Base-by-base conservation (phyloP, 1,284 basidiomycete genomes). In the Wallemia ichthyophaga region DNA sequence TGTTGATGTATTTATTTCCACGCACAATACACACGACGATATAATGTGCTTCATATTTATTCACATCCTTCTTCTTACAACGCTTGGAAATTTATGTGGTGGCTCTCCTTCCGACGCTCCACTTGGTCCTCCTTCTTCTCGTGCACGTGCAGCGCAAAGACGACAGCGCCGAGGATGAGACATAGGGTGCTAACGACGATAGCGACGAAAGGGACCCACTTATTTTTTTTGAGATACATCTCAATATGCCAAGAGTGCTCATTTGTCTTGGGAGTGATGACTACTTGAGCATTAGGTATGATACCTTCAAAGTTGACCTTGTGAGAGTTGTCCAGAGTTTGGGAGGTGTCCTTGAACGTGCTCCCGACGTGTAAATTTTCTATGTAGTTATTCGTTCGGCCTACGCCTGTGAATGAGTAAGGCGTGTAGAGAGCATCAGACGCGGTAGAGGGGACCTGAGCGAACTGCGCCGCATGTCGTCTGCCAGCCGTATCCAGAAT, bases 301-400 rank as follows among this genome's bases (percentile, higher is more conserved):
- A 99, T 81, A 26, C 91, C 89, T 67, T 98, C 94, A 74, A 98
- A 81, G 64, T 83, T 81, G 67, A 92, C 85, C 63, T 74, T 83
- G 66, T 94, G 84, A 56, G 79, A 68, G 33, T 70, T 65, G 24
- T 66, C 56, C n/a, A n/a, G n/a, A n/a, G 1, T 65, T 62, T 2
- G 74, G 71, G 63, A 31, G 7, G 28, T 31, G n/a, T 48, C n/a
- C 65, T 27, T 21, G 37, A n/a, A 56, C 9, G 25, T 23, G 25
- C 5, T 3, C 28, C 61, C 68, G 56, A 67, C 65, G 56, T 64
- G 66, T 59, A 73, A 65, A 55, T 69, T 69, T 65, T 99, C 94
- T 66, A 99, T 87, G 71, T 99, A 99, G 70, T 99, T 99, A 72
- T 99, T 99, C n/a, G 92, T 98, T 54, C 94, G 78, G 0, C 94